Conservation (phyloP, 2,329 filamentous ascomycete species). For the Exophiala xenobiotica region DNA sequence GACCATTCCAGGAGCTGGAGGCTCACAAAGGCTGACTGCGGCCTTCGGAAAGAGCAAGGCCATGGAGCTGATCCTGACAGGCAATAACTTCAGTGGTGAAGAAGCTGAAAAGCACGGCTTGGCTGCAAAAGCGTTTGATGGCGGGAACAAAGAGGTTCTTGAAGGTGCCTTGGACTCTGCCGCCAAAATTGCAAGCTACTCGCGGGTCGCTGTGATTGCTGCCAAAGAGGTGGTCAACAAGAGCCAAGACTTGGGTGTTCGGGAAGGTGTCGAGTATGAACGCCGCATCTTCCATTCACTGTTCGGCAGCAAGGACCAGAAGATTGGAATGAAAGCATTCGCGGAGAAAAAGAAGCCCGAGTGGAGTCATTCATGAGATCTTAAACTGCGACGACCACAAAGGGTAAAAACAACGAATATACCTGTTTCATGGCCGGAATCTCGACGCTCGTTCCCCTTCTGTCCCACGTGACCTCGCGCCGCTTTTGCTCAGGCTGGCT, state of each 20-base stretch:
- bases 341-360: constrained; percentile 90
- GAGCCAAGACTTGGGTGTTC: constrained; percentile 84
- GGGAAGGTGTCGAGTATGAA: constrained; percentile 94
- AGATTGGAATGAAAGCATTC: constrained; percentile 95
- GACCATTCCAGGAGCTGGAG: constrained; percentile 86
- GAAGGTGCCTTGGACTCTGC: constrained; percentile 79
- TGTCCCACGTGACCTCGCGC: constrained; percentile 11
- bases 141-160: constrained; percentile 75
- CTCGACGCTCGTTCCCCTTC: background rate
- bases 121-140: constrained; percentile 75
- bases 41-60: constrained; percentile 81
- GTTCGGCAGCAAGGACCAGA: constrained; percentile 95
- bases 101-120: constrained; percentile 90
- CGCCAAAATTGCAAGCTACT: constrained; percentile 84
- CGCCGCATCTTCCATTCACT: constrained; percentile 86
- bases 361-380: constrained; percentile 58
- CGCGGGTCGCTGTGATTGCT: constrained; percentile 80
- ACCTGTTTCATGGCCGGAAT: constrained; percentile 2
- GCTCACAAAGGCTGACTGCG: constrained; percentile 81
- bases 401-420: background rate
- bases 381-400: background rate
- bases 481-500: constrained; percentile 11
- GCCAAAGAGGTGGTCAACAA: constrained; percentile 99
- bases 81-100: constrained; percentile 75
- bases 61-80: constrained; percentile 89